Percentiles rank a stretch among this genome's conserved stretches.
Conservation (phyloP, 1,139 yeast species). For the Taphrina deformans region DNA sequence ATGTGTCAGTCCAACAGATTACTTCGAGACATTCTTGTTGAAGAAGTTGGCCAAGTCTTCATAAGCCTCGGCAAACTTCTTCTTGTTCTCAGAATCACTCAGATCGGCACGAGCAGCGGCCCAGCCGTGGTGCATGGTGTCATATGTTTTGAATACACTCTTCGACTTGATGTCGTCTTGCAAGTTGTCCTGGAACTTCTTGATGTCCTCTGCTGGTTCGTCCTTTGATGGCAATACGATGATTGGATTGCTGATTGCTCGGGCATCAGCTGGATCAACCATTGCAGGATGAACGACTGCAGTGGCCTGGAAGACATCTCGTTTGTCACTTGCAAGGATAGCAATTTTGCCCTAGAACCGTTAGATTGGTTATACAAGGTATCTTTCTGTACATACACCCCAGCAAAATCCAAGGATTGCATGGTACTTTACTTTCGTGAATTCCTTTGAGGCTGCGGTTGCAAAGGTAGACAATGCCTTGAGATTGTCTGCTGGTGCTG, state of each 20-base stretch:
- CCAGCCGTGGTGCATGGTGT: conserved; percentile 40
- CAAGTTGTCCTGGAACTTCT: conserved; percentile 29
- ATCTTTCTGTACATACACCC: not conserved
- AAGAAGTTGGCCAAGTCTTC: conserved; percentile 36
- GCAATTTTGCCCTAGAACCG: conserved; percentile 39
- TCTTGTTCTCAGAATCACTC: conserved; percentile 35
- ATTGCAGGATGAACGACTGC: conserved; percentile 39
- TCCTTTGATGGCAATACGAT: conserved; percentile 37
- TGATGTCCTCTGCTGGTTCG: conserved; percentile 36
- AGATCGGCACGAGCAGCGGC: conserved; percentile 41
- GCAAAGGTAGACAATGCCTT: conserved; percentile 33
- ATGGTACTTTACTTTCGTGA: conserved; percentile 29
- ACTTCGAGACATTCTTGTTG: conserved; percentile 26
- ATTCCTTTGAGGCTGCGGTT: conserved; percentile 31
- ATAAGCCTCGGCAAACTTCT: conserved; percentile 38
- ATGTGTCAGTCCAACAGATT: too few relatives aligned
- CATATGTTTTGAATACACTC: conserved; percentile 36
- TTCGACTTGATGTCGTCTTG: conserved; percentile 23
- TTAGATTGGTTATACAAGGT: not conserved
- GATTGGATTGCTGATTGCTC: conserved; percentile 38
- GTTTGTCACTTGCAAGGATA: conserved; percentile 34
- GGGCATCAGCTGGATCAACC: conserved; percentile 38
- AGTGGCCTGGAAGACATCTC: conserved; percentile 36
- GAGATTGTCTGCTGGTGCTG: conserved; percentile 27
- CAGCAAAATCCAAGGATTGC: conserved; percentile 28